Evolutionary conservation across 2,329 filamentous ascomycete genomes (phyloP), one percentile per base, ranked within the genome.

Genomic region (Arthrinium phaeospermum): DNA sequence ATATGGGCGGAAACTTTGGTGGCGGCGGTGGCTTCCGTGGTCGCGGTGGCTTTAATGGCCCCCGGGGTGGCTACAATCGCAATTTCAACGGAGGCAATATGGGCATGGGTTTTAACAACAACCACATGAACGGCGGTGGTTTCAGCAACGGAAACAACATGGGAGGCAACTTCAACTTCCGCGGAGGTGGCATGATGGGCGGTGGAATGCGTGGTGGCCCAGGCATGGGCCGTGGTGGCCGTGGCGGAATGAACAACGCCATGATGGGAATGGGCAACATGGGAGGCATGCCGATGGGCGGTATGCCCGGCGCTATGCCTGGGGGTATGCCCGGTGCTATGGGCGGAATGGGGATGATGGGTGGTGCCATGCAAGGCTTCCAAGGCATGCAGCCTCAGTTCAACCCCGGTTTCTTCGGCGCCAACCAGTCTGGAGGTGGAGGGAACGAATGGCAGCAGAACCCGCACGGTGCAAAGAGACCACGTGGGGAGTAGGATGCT

Each of bases 401-500:
- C 75, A 80, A 80, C 75, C 78, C 79, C 13, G 76, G 76, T 41
- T 81, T 81, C 75, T 81, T 81, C 72, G 76, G 75, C 72, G 76
- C 75, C 73, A 76, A 74, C 73, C 79, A 78, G 73, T 79, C 81
- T 78, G 72, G 78, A 78, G 73, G 78, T 77, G 73, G 37, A 41
- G 37, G 77, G 76, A 41, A 72, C 67, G 80, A 81, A 24, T 81
- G 80, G 80, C 73, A 81, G 73, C 79, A 81, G 73, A 81, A 81
- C 64, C 80, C 80, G 4, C 80, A 81, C 68, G 80, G 80, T 30
- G 79, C 79, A 27, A 81, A 81, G 72, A 75, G 80, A 51, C 79
- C 79, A 8, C 78, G 80, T 34, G 79, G 77, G 71, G 79, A 78
- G 73, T 80, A 77, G 73, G 37, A 27, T 67, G 53, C 69, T 34